Evolutionary conservation across 225 moss, liverwort and hornwort genomes (phyloP).

Genomic region (Polytrichum formosum): DNA sequence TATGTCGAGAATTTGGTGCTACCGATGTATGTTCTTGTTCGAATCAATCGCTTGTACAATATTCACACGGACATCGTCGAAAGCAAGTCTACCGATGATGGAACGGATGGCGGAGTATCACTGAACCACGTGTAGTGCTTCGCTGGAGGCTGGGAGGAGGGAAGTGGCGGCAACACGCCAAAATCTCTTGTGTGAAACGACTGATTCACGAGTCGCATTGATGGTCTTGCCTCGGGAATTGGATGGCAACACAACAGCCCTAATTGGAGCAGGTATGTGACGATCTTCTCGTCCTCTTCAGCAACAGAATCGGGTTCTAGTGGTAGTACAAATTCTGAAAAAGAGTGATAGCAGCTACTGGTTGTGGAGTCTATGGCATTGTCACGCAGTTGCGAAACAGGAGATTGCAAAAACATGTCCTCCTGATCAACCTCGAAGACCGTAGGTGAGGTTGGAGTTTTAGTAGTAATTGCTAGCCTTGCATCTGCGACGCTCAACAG

Average conservation of each 20-base stretch:
- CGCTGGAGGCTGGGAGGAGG: neutral
- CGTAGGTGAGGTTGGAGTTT: neutral
- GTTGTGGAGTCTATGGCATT: neutral
- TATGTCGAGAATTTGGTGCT: too few relatives aligned
- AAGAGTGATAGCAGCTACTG: too few relatives aligned
- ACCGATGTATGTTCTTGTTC: too few relatives aligned
- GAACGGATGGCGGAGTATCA: too few relatives aligned
- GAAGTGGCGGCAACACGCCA: constrained; percentile 17
- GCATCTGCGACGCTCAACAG: constrained; percentile 17
- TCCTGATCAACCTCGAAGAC: too few relatives aligned
- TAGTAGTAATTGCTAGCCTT: neutral
- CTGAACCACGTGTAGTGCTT: too few relatives aligned
- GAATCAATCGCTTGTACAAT: too few relatives aligned
- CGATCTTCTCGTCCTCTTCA: neutral
- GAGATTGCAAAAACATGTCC: neutral
- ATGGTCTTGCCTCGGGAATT: constrained; percentile 29
- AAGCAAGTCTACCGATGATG: too few relatives aligned
- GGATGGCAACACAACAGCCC: constrained; percentile 37
- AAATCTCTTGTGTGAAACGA: constrained; percentile 14
- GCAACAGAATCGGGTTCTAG: neutral
- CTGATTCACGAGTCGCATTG: constrained; percentile 32
- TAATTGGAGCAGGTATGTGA: constrained; percentile 7
- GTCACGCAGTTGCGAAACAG: neutral
- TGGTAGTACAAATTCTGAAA: too few relatives aligned
- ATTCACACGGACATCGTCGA: too few relatives aligned